Conservation (phyloP, 768 basidiomycete genomes). For the Rhizopogon vesiculosus region DNA sequence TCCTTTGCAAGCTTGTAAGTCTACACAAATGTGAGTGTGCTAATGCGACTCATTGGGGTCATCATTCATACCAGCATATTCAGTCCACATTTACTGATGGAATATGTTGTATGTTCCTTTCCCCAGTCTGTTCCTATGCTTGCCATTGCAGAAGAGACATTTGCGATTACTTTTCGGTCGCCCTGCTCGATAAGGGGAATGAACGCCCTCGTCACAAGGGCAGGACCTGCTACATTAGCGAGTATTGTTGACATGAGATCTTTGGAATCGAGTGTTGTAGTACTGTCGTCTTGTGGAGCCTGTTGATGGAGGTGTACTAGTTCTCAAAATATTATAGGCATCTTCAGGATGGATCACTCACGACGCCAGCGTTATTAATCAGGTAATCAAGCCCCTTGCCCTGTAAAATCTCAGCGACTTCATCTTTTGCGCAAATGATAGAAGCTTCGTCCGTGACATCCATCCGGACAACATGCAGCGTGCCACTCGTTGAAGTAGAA, state of each 20-base stretch:
- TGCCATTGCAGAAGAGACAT: slow-evolving; percentile 27
- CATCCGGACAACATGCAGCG: slow-evolving; percentile 26
- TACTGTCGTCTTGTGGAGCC: slow-evolving; percentile 19
- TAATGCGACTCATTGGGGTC: not conserved
- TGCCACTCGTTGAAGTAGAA: slow-evolving; percentile 1
- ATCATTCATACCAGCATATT: slow-evolving; percentile 33
- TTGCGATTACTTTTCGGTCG: slow-evolving; percentile 28
- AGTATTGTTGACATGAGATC: slow-evolving; percentile 19
- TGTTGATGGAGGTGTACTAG: not conserved
- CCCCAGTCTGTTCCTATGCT: slow-evolving; percentile 30
- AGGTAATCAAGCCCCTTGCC: slow-evolving; percentile 4
- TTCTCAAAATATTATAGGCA: not conserved
- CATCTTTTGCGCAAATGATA: slow-evolving; percentile 15
- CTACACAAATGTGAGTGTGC: slow-evolving; percentile 8
- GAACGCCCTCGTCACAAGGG: slow-evolving; percentile 28
- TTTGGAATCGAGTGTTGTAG: slow-evolving; percentile 20
- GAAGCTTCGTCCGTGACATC: slow-evolving; percentile 27
- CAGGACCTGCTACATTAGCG: slow-evolving; percentile 31
- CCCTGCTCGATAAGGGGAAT: slow-evolving; percentile 30
- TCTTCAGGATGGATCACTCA: slow-evolving; percentile 12
- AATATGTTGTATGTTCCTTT: slow-evolving; percentile 25
- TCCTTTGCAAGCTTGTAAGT: slow-evolving; percentile 33
- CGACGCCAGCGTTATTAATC: slow-evolving; percentile 35
- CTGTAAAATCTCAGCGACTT: slow-evolving; percentile 6
- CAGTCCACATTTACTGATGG: slow-evolving; percentile 32